Conservation (phyloP, 495 filamentous ascomycete species). For the Chlorociboria aeruginascens region DNA sequence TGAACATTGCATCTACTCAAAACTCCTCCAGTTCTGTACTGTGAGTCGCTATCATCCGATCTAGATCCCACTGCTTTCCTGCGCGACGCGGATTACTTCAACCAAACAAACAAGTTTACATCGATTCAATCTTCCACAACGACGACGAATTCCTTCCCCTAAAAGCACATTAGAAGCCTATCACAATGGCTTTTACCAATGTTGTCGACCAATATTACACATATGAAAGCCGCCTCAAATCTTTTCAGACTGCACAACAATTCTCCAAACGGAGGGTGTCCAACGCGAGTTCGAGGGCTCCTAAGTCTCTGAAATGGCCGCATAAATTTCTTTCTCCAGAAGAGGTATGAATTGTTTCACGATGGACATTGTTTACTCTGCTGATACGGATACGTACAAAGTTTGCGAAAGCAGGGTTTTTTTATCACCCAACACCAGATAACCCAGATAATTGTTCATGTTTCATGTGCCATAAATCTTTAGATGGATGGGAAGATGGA, state of each 20-base stretch:
- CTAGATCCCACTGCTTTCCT: neutral
- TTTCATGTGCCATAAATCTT: conserved; percentile 64
- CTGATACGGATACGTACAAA: conserved; percentile 10
- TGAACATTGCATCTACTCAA: neutral
- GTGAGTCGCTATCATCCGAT: neutral
- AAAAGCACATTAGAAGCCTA: neutral
- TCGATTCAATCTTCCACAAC: neutral
- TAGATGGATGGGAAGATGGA: conserved; percentile 81
- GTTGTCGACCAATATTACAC: conserved; percentile 36
- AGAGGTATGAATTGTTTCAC: conserved; percentile 36
- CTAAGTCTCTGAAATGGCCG: conserved; percentile 61
- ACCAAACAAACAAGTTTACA: neutral
- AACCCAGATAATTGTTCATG: conserved; percentile 83
- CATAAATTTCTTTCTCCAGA: conserved; percentile 53
- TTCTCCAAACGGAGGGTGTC: conserved; percentile 56
- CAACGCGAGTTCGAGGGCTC: conserved; percentile 39
- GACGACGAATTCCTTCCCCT: neutral
- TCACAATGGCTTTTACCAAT: conserved; percentile 19
- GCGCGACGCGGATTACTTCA: neutral
- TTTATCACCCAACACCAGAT: conserved; percentile 60
- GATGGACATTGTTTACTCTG: neutral
- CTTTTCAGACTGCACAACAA: conserved; percentile 52
- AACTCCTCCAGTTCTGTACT: neutral
- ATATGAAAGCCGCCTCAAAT: conserved; percentile 61
- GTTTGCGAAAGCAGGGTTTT: conserved; percentile 83